Evolutionary conservation across 441 rosid genomes (phyloP).

Genomic region (Theobroma grandiflorum): DNA sequence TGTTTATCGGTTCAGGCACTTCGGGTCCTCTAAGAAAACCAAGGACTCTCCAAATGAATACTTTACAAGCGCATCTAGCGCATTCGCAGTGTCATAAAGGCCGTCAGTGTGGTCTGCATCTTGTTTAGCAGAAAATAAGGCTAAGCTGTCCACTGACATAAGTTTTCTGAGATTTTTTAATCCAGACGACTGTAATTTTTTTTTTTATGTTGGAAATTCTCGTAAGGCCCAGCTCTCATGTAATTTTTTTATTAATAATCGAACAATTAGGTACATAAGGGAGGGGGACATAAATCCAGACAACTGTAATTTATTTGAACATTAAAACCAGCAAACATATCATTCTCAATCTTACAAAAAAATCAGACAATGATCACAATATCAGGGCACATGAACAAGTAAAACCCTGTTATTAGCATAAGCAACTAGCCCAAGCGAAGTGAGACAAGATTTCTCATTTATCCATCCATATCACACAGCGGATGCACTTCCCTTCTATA

Average conservation of each 20-base stretch:
- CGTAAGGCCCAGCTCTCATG: too few species aligned
- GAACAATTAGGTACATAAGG: too few species aligned
- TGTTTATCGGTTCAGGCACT: constrained; percentile 60
- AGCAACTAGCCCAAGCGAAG: not conserved
- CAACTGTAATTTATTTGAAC: constrained; percentile 15
- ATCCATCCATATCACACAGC: constrained; percentile 82
- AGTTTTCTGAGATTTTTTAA: constrained; percentile 15
- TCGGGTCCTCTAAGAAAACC: constrained; percentile 52
- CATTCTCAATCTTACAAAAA: not conserved
- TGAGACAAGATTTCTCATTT: constrained; percentile 31
- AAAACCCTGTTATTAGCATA: not conserved
- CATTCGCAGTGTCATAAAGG: constrained; percentile 48
- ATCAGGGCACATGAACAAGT: not conserved
- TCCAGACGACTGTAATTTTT: not conserved
- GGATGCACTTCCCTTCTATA: constrained; percentile 60
- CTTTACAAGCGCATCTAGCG: constrained; percentile 61
- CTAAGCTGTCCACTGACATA: not conserved
- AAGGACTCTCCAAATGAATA: constrained; percentile 39
- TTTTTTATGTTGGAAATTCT: too few species aligned
- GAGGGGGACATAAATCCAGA: too few species aligned
- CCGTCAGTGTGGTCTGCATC: not conserved
- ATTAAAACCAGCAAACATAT: not conserved
- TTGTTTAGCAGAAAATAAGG: constrained; percentile 27
- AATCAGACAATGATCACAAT: not conserved
- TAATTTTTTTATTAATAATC: too few species aligned